phyloP scores from a whole-genome alignment of 1,139 yeast species.

The Hanseniaspora gamundiae region DNA sequence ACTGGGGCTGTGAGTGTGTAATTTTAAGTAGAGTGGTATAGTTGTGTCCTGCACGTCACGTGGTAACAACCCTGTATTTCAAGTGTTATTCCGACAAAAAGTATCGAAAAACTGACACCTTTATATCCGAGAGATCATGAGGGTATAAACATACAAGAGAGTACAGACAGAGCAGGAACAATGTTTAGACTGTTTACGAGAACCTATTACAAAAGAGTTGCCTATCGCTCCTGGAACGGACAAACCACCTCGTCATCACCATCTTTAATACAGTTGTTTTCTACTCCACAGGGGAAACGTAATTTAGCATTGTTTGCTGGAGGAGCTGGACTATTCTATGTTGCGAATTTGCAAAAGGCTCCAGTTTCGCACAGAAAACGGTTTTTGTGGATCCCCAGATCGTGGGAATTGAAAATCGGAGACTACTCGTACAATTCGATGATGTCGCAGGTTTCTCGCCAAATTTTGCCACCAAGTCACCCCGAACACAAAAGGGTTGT shows the following conservation, averaged over 20 bases:
- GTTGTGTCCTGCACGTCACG: no score
- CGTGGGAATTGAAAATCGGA: conserved; percentile 59
- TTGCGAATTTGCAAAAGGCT: conserved; percentile 62
- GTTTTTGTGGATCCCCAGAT: conserved; percentile 60
- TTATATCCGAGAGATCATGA: neutral
- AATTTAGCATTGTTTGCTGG: conserved; percentile 20
- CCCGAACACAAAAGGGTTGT: conserved; percentile 47
- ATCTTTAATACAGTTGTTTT: neutral
- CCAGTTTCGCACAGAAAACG: conserved; percentile 71
- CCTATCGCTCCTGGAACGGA: neutral
- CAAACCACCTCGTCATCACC: neutral
- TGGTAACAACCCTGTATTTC: no score
- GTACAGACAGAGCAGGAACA: no score
- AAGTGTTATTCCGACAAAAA: no score
- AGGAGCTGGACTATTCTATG: conserved; percentile 37
- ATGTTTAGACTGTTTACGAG: neutral
- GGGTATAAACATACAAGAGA: no score
- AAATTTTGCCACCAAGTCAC: conserved; percentile 40
- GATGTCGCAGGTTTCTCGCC: conserved; percentile 33
- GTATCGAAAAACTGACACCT: no score
- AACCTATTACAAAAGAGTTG: neutral
- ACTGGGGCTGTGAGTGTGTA: neutral
- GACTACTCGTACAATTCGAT: conserved; percentile 54
- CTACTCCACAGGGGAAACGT: conserved; percentile 1
- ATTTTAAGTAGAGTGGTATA: no score